Conservation (phyloP, 2,329 filamentous ascomycete species). For the Neopestalotiopsis sp. region DNA sequence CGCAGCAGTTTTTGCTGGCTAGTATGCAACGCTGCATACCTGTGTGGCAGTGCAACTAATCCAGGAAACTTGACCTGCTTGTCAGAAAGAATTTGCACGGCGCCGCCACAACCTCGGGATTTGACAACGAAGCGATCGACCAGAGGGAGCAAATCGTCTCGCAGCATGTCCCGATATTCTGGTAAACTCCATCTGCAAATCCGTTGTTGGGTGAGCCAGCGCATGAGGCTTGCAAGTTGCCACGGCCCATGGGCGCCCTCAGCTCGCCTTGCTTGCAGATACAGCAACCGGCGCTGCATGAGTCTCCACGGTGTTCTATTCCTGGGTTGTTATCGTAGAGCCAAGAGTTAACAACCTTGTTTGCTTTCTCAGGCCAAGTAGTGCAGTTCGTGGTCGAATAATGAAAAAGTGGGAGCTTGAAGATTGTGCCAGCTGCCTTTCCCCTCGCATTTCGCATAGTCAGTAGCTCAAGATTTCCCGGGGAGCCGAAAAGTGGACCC, state of each 20-base stretch:
- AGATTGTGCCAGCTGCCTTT: no score
- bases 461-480: no score
- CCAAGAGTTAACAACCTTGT: no score
- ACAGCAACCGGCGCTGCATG: conserved; percentile 21
- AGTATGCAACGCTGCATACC: conserved; percentile 13
- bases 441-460: no score
- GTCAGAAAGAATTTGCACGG: not conserved
- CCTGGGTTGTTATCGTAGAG: not conserved
- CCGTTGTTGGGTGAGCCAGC: conserved; percentile 8
- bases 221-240: conserved; percentile 5
- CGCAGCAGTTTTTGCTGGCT: not conserved
- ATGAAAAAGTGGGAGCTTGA: no score
- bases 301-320: conserved; percentile 13
- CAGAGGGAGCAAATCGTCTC: conserved; percentile 13
- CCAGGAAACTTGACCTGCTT: not conserved
- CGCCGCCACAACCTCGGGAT: conserved; percentile 25
- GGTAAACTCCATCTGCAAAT: conserved; percentile 15
- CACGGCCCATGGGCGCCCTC: conserved; percentile 31
- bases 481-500: no score
- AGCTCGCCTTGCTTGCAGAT: conserved; percentile 32
- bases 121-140: conserved; percentile 30
- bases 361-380: no score
- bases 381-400: no score
- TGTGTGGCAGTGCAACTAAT: conserved; percentile 13
- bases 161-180: conserved; percentile 17